A percentile compares a stretch with the other conserved stretches of the same genome.
Evolutionary conservation across 306 rosid genomes (phyloP).

Genomic region (Pyrus communis): DNA sequence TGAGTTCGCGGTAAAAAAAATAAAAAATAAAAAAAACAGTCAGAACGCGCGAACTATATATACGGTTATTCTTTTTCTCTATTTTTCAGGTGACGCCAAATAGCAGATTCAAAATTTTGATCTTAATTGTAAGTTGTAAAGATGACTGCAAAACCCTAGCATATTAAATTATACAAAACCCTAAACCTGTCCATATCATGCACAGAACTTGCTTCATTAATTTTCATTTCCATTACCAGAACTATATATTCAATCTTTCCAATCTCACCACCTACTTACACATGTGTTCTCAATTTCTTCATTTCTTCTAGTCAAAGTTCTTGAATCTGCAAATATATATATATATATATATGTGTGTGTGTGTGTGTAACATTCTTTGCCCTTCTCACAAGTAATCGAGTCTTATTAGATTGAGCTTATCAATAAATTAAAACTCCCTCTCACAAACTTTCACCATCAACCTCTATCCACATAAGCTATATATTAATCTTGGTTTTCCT

Average conservation of each 20-base stretch:
- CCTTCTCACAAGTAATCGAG: conserved; percentile 3
- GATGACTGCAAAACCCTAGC: too few relatives aligned
- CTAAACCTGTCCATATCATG: neutral
- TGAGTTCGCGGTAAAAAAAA: too few relatives aligned
- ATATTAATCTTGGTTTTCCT: neutral
- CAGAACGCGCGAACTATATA: too few relatives aligned
- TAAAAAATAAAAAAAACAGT: too few relatives aligned
- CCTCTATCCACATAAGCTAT: neutral
- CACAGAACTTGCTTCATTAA: neutral
- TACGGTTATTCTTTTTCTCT: too few relatives aligned
- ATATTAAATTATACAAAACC: too few relatives aligned
- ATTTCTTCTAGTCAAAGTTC: neutral
- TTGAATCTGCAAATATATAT: neutral
- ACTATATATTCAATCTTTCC: neutral
- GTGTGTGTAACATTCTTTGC: neutral
- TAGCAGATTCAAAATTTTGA: too few relatives aligned
- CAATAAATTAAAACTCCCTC: neutral
- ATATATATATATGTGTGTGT: too few relatives aligned
- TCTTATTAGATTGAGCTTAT: neutral
- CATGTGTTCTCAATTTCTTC: neutral
- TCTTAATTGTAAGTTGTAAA: too few relatives aligned
- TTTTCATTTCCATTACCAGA: neutral
- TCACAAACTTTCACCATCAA: neutral
- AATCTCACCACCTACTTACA: neutral
- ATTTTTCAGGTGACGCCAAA: too few relatives aligned